These are phyloP conservation scores for Orbilia brochopaga DNA, from an alignment of 2,329 filamentous ascomycete genomes.

Conservation along the genomic window DNA sequence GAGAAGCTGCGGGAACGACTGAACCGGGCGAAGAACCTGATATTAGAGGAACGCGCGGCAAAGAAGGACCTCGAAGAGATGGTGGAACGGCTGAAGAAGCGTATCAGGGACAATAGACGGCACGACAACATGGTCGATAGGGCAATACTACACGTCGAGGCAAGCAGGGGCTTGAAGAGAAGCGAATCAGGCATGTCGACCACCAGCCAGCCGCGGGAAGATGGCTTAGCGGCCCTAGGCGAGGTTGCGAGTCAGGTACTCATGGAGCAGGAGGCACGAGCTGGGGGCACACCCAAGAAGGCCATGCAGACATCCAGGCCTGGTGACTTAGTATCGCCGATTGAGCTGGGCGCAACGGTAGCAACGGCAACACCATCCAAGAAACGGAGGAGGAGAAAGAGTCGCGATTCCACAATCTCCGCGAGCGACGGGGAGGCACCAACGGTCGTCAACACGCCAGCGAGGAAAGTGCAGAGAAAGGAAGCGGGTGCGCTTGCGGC, in stretches of 20 bases:
- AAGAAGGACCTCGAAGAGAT: conserved; percentile 52
- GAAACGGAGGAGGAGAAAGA: conserved; percentile 51
- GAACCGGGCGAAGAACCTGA: conserved; percentile 39
- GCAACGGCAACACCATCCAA: conserved; percentile 34
- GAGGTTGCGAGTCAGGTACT: conserved; percentile 54
- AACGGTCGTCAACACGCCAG: conserved; percentile 48
- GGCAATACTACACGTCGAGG: conserved; percentile 35
- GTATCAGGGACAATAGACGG: conserved; percentile 53
- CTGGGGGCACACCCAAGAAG: conserved; percentile 30
- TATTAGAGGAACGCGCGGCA: conserved; percentile 36
- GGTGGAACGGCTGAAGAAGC: conserved; percentile 53
- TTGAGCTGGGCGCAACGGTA: conserved; percentile 46
- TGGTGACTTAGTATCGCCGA: conserved; percentile 50
- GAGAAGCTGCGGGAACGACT: conserved; percentile 45
- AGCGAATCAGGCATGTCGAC: conserved; percentile 42
- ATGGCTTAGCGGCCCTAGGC: conserved; percentile 53
- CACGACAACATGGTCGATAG: conserved; percentile 51
- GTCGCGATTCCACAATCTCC: conserved; percentile 54
- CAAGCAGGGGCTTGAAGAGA: conserved; percentile 36
- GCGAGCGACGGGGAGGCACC: conserved; percentile 52
- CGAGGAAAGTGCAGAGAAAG: conserved; percentile 50
- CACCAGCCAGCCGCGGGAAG: conserved; percentile 43
- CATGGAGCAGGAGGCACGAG: conserved; percentile 51
- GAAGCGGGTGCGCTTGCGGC: conserved; percentile 29
- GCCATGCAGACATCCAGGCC: conserved; percentile 11